A percentile compares a stretch with the other conserved stretches of the same genome.
phyloP scores from a whole-genome alignment of 1,284 basidiomycete species.

The Meira nashicola region DNA sequence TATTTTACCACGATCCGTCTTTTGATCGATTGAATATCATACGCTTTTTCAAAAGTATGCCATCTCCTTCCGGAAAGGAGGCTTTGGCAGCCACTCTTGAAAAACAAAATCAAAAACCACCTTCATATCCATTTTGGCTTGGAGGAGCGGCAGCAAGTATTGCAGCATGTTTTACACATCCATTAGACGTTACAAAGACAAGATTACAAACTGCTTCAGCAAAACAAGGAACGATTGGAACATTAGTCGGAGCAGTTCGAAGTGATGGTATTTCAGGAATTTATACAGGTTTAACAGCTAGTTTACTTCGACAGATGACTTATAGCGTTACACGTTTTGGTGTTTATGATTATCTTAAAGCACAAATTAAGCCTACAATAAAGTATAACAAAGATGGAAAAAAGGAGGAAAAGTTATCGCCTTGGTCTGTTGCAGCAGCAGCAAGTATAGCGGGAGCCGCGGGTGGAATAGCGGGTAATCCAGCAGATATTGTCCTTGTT shows the following conservation, averaged over 20 bases:
- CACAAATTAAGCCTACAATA: conserved; percentile 15
- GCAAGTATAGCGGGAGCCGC: conserved; percentile 42
- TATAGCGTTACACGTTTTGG: conserved; percentile 48
- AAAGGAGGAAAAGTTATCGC: conserved; percentile 20
- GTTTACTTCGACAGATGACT: conserved; percentile 49
- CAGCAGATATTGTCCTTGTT: conserved; percentile 58
- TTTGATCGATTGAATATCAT: no score
- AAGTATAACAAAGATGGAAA: conserved; percentile 15
- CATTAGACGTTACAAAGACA: conserved; percentile 52
- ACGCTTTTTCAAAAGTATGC: no score
- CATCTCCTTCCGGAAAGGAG: no score
- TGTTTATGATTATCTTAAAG: conserved; percentile 47
- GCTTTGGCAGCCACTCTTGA: no score
- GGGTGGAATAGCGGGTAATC: conserved; percentile 46
- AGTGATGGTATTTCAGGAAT: conserved; percentile 36
- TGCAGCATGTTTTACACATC: conserved; percentile 51
- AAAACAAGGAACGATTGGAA: conserved; percentile 30
- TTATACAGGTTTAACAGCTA: conserved; percentile 47
- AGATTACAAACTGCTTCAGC: conserved; percentile 51
- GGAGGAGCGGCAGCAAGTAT: conserved; percentile 47
- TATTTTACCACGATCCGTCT: no score
- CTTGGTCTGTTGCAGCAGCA: conserved; percentile 33
- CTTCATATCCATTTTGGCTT: conserved; percentile 46
- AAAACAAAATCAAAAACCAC: background rate
- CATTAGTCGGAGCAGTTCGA: conserved; percentile 32